Conservation (phyloP, 2,329 filamentous ascomycete species). For the Curvularia spicifera region DNA sequence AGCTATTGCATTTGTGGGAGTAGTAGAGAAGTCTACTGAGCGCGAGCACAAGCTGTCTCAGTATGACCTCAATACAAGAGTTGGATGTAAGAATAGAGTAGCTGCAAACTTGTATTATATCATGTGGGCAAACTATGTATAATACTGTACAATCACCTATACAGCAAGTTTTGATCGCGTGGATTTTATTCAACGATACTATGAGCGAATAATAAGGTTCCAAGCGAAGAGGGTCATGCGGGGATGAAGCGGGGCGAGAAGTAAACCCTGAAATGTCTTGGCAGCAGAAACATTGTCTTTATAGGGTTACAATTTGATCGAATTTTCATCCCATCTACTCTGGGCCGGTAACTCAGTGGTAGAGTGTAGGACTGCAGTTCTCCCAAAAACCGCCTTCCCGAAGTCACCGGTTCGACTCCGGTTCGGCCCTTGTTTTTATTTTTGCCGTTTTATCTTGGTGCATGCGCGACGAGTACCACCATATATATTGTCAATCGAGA, state of each 20-base stretch:
- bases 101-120: slow-evolving; percentile 8
- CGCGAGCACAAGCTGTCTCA: not conserved
- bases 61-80: not conserved
- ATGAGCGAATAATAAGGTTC: not conserved
- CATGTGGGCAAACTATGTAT: not conserved
- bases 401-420: slow-evolving; percentile 21
- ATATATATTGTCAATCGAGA: not conserved
- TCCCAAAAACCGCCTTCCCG: slow-evolving; percentile 5
- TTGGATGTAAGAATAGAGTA: slow-evolving; percentile 9
- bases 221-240: not conserved
- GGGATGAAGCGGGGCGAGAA: not conserved
- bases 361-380: slow-evolving; percentile 21
- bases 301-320: not conserved
- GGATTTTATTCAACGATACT: not conserved
- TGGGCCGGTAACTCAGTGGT: slow-evolving; percentile 20
- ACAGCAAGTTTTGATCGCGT: not conserved
- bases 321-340: not conserved
- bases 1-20: not conserved
- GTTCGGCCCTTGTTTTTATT: slow-evolving; percentile 13
- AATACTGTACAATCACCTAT: slow-evolving; percentile 1
- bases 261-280: no score
- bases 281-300: no score
- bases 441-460: not conserved
- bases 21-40: not conserved
- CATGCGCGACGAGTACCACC: not conserved